Evolutionary conservation across 2,329 filamentous ascomycete species (phyloP).

Genomic region (Metarhizium brunneum): DNA sequence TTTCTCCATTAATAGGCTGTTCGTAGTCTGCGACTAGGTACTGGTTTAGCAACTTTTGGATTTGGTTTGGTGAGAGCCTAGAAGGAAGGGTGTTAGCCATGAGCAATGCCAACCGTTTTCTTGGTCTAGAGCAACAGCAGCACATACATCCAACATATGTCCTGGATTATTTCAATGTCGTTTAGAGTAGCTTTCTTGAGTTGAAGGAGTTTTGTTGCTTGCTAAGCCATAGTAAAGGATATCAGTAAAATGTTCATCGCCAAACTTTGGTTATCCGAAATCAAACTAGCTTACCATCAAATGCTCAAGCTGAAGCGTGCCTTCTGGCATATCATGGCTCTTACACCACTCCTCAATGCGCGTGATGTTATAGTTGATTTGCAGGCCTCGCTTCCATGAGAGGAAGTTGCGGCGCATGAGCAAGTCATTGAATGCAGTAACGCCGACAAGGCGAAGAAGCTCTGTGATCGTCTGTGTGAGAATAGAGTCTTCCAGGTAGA

Average conservation of each 20-base stretch:
- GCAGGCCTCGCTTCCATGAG: constrained; percentile 96
- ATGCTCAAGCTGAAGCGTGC: constrained; percentile 93
- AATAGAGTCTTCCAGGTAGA: constrained; percentile 93
- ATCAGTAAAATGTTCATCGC: constrained; percentile 31
- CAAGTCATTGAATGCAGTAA: constrained; percentile 96
- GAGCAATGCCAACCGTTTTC: background rate
- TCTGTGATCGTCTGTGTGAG: constrained; percentile 94
- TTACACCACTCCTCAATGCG: constrained; percentile 99
- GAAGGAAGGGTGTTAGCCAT: background rate
- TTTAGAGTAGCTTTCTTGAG: constrained; percentile 98
- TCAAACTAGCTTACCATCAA: constrained; percentile 59
- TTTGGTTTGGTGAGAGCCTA: constrained; percentile 95
- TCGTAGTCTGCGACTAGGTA: constrained; percentile 98
- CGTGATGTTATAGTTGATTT: constrained; percentile 99
- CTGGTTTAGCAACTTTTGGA: constrained; percentile 97
- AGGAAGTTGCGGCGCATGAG: constrained; percentile 98
- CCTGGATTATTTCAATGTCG: constrained; percentile 99
- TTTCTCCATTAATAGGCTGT: constrained; percentile 98
- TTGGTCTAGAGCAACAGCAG: background rate
- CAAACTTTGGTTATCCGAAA: constrained; percentile 5
- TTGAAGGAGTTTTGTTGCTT: constrained; percentile 96
- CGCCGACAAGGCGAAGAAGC: constrained; percentile 82
- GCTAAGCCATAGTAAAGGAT: constrained; percentile 21
- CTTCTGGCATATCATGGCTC: constrained; percentile 98
- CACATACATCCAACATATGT: constrained; percentile 98